These are phyloP conservation scores for Pyrus bretschneideri DNA, from an alignment of 306 rosid species.

Conservation along the genomic window DNA sequence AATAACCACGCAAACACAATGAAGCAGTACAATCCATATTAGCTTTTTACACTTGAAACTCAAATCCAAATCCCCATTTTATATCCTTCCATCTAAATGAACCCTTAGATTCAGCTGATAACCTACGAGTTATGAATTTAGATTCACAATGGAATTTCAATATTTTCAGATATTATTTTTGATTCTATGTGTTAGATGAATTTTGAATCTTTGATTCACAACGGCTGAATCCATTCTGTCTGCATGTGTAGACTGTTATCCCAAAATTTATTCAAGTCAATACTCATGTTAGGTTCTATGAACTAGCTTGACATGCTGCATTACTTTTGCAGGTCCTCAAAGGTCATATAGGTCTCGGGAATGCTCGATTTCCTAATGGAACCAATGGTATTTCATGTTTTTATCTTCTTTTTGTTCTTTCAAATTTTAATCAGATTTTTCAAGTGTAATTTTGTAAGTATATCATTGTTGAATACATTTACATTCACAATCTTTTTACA, in stretches of 20 bases:
- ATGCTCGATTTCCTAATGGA: slow-evolving; percentile 93
- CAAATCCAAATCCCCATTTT: neutral
- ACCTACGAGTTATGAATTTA: neutral
- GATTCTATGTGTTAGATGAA: neutral
- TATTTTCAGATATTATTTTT: neutral
- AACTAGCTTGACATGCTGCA: slow-evolving; percentile 24
- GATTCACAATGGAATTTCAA: neutral
- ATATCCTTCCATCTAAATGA: neutral
- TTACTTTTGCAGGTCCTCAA: slow-evolving; percentile 65
- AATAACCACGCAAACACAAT: neutral
- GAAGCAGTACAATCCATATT: neutral
- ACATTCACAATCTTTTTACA: slow-evolving; percentile 16
- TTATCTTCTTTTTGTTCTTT: neutral
- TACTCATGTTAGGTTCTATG: neutral
- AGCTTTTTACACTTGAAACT: neutral
- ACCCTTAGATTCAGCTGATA: neutral
- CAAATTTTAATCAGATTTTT: slow-evolving; percentile 4
- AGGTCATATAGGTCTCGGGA: slow-evolving; percentile 90
- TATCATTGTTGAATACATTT: neutral
- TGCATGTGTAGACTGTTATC: neutral
- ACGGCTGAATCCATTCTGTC: neutral
- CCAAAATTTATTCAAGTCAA: neutral
- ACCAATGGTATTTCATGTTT: slow-evolving; percentile 57
- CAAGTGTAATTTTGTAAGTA: neutral
- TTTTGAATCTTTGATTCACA: neutral